phyloP scores from a whole-genome alignment of 805 yeast species.

The Wickerhamomyces xylosicus region DNA sequence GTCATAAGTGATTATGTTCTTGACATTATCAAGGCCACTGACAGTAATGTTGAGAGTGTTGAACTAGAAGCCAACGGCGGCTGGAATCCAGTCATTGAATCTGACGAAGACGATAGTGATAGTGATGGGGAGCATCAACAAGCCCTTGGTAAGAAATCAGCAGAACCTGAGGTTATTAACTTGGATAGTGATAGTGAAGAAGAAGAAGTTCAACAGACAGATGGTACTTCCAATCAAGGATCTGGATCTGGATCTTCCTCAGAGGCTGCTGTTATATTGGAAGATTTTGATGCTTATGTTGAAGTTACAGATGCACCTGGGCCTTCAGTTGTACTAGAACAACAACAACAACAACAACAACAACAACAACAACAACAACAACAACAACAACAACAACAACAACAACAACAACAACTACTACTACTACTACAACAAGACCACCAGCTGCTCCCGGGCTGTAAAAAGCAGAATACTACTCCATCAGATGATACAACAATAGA shows the following conservation, averaged over 20 bases:
- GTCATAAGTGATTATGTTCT: conserved; percentile 66
- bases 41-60: conserved; percentile 51
- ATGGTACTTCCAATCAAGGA: neutral
- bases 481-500: too few relatives aligned
- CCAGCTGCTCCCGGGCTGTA: too few relatives aligned
- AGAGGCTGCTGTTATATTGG: too few relatives aligned
- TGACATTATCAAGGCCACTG: conserved; percentile 47
- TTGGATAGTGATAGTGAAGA: conserved; percentile 42
- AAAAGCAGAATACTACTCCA: too few relatives aligned
- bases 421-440: too few relatives aligned
- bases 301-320: conserved; percentile 1
- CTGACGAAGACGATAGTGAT: conserved; percentile 13
- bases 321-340: neutral
- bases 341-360: neutral
- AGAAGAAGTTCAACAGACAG: conserved; percentile 15
- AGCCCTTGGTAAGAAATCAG: conserved; percentile 2
- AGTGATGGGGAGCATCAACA: conserved; percentile 3
- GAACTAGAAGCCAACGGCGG: conserved; percentile 61
- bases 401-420: neutral
- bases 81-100: conserved; percentile 41
- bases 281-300: too few relatives aligned
- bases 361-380: neutral
- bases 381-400: neutral
- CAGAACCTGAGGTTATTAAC: conserved; percentile 24
- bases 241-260: neutral